phyloP scores from a whole-genome alignment of 2,329 filamentous ascomycete genomes.

The Microcyclospora pomicola region DNA sequence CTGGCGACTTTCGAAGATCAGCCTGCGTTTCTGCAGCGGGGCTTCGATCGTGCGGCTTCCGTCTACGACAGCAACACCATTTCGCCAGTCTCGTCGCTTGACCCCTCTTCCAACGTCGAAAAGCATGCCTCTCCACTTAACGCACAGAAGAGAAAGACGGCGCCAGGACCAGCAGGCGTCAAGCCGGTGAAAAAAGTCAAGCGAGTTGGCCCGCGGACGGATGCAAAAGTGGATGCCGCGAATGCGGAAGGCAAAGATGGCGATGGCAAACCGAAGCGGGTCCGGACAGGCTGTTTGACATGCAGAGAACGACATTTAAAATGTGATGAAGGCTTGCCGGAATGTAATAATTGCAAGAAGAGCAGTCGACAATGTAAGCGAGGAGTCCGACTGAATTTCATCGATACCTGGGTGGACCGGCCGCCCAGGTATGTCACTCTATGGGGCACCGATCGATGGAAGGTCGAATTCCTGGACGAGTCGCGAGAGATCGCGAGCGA shows the following conservation, averaged over 20 bases:
- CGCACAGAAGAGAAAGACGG: conserved; percentile 15
- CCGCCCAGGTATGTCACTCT: conserved; percentile 46
- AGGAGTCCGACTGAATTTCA: conserved; percentile 79
- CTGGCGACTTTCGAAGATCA: conserved; percentile 34
- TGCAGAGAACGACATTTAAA: conserved; percentile 83
- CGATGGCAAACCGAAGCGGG: conserved; percentile 58
- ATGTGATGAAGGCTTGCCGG: conserved; percentile 62
- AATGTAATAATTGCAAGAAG: conserved; percentile 71
- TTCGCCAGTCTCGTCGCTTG: conserved; percentile 4
- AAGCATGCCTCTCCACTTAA: background rate
- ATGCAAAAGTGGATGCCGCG: conserved; percentile 12
- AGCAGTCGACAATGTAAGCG: conserved; percentile 75
- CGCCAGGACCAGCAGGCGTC: conserved; percentile 10
- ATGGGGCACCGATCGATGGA: conserved; percentile 48
- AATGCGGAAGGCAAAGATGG: conserved; percentile 20
- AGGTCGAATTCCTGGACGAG: conserved; percentile 72
- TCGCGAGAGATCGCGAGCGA: conserved; percentile 82
- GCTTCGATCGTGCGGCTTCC: conserved; percentile 53
- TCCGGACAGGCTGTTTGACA: conserved; percentile 80
- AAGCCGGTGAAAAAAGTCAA: conserved; percentile 21
- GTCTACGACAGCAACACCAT: conserved; percentile 6
- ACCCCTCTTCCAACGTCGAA: background rate
- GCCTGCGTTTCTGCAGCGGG: conserved; percentile 68
- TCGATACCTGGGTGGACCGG: conserved; percentile 62
- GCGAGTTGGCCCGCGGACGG: conserved; percentile 16